Evolutionary conservation across 169 alveolate species (phyloP), one percentile per base, ranked within the genome.

Genomic region (Cyclospora cayetanensis): DNA sequence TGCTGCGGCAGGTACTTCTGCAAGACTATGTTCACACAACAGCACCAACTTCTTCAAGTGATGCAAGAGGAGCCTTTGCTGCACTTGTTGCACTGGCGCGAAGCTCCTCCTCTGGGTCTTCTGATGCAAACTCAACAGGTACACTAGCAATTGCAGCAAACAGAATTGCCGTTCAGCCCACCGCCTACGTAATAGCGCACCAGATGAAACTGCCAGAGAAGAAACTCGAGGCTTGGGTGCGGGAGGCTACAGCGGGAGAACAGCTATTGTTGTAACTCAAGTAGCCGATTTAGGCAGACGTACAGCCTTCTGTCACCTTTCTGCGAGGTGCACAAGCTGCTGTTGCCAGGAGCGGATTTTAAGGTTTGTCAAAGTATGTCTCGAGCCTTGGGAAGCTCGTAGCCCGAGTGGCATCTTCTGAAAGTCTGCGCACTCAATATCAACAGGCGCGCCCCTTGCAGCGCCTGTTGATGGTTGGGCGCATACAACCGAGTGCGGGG

Each of bases 21-120:
- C 63, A 7, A 1, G 27, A 12, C 63, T 1, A n/a, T 42, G 85
- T 63, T 9, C 4, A 35, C 85, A 25, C 85, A 3, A 63, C 41
- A 25, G 85, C n/a, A 52, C 85, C 27, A n/a, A 9, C 25, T 9
- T 3, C 65, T 41, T 25, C 60, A 22, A 46, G 60, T 12, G 20
- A 46, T 46, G 60, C 60, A 22, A 46, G 50, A 41, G 31, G 43
- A 37, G 43, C 29, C n/a, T 52, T 55, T 39, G 25, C 29, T 0
- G 41, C 85, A 27, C 29, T 74, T 29, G 63, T 74, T 74, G 85
- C 85, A 42, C 1, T 74, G 85, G 42, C 27, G 43, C 41, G 53
- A 35, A 74, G 85, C 39, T 27, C 31, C 43, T 15, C n/a, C 66
- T 42, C 65, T n/a, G 15, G 65, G 27, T 1, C 65, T 41, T 37